These are phyloP conservation scores for Syzygium syzygioides DNA, from an alignment of 441 rosid genomes.

Conservation along the genomic window DNA sequence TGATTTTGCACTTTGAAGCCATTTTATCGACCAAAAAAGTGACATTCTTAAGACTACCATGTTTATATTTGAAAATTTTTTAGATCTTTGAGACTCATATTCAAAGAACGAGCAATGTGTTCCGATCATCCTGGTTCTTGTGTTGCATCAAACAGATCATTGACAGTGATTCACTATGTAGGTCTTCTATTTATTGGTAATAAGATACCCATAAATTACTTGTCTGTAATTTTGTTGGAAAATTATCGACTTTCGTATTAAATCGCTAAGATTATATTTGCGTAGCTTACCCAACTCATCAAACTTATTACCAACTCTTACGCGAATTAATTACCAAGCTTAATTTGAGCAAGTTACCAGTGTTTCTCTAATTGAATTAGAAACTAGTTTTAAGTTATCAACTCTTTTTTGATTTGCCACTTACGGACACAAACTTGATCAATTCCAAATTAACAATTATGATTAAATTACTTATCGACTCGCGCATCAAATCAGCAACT, in stretches of 20 bases:
- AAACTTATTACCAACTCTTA: background rate
- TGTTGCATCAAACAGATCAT: background rate
- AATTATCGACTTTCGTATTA: background rate
- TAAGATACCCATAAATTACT: background rate
- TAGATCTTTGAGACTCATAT: background rate
- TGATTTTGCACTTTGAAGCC: background rate
- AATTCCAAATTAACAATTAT: background rate
- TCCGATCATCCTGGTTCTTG: background rate
- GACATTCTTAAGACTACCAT: background rate
- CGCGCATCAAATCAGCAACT: background rate
- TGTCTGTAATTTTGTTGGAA: background rate
- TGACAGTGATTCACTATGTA: background rate
- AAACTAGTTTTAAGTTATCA: background rate
- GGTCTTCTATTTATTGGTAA: background rate
- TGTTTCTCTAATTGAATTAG: too few relatives aligned
- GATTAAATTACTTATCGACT: background rate
- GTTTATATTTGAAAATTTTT: background rate
- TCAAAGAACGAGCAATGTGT: background rate
- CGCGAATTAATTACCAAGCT: background rate
- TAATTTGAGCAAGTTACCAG: background rate
- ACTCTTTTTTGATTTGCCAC: background rate
- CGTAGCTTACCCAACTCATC: background rate
- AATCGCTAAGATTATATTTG: background rate
- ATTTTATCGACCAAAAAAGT: background rate
- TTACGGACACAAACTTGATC: background rate